Conservation (phyloP, 2,329 filamentous ascomycete species). For the Ceratocystis eucalypticola region DNA sequence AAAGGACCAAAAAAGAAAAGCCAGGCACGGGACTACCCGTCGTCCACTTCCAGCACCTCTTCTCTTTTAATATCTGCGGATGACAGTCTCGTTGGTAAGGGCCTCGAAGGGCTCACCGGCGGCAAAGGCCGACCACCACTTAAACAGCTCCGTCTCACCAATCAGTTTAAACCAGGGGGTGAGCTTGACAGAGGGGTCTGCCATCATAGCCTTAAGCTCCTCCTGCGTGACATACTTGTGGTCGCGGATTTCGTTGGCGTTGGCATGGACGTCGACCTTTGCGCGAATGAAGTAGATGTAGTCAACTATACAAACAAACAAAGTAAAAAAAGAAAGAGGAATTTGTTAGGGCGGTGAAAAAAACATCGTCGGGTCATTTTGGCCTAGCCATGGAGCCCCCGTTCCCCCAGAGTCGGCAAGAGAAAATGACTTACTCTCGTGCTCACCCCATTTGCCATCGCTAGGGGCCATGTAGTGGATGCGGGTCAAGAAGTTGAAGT, state of each 20-base stretch:
- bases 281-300: slow-evolving; percentile 96
- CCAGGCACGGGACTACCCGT: background rate
- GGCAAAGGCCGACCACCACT: slow-evolving; percentile 89
- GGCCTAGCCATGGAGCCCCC: background rate
- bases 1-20: background rate
- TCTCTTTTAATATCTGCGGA: slow-evolving; percentile 43
- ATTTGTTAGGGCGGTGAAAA: too few species aligned
- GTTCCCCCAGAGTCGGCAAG: background rate
- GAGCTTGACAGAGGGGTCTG: slow-evolving; percentile 67
- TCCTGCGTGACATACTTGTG: slow-evolving; percentile 72
- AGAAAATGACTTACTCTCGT: slow-evolving; percentile 60
- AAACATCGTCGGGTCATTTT: background rate
- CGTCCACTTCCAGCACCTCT: slow-evolving; percentile 40
- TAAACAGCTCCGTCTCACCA: slow-evolving; percentile 91
- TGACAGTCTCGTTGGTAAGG: slow-evolving; percentile 73
- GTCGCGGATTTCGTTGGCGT: slow-evolving; percentile 78
- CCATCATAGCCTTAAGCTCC: slow-evolving; percentile 73
- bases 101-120: slow-evolving; percentile 54
- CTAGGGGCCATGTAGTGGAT: slow-evolving; percentile 98
- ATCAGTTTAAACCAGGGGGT: slow-evolving; percentile 99
- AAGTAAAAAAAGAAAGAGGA: too few species aligned
- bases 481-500: slow-evolving; percentile 86
- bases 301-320: slow-evolving; percentile 49
- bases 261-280: slow-evolving; percentile 69
- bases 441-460: slow-evolving; percentile 96